A percentile compares a stretch with the other conserved stretches of the same genome.
phyloP scores from a whole-genome alignment of 148 eudicot genomes.

The Amaranthus palmeri region DNA sequence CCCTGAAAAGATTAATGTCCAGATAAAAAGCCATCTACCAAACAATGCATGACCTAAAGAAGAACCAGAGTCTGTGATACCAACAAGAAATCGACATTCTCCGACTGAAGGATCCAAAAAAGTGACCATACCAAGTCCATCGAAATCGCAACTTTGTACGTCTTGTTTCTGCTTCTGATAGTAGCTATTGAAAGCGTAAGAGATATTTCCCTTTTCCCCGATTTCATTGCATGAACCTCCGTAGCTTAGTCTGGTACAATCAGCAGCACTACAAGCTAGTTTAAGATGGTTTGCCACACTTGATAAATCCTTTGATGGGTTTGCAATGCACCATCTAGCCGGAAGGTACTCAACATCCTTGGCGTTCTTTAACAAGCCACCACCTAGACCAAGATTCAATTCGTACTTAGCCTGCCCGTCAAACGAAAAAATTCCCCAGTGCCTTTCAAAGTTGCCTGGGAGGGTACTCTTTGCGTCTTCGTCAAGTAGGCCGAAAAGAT shows the following conservation, averaged over 20 bases:
- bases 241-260: conserved; percentile 62
- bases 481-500: conserved; percentile 68
- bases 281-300: conserved; percentile 44
- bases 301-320: conserved; percentile 56
- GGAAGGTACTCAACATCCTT: conserved; percentile 68
- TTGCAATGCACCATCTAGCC: conserved; percentile 74
- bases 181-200: conserved; percentile 82
- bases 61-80: conserved; percentile 34
- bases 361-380: conserved; percentile 54
- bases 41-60: conserved; percentile 26
- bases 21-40: neutral
- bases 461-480: conserved; percentile 72
- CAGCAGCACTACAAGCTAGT: conserved; percentile 69
- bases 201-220: conserved; percentile 73
- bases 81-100: conserved; percentile 70
- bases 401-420: conserved; percentile 83
- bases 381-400: conserved; percentile 59
- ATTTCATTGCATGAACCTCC: conserved; percentile 78
- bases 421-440: conserved; percentile 84
- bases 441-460: conserved; percentile 86
- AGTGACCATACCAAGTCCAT: conserved; percentile 78
- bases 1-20: conserved; percentile 12
- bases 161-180: conserved; percentile 71
- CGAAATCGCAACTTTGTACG: conserved; percentile 68
- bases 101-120: conserved; percentile 77